Conservation (phyloP, 2,329 filamentous ascomycete genomes). For the Monilinia laxa region DNA sequence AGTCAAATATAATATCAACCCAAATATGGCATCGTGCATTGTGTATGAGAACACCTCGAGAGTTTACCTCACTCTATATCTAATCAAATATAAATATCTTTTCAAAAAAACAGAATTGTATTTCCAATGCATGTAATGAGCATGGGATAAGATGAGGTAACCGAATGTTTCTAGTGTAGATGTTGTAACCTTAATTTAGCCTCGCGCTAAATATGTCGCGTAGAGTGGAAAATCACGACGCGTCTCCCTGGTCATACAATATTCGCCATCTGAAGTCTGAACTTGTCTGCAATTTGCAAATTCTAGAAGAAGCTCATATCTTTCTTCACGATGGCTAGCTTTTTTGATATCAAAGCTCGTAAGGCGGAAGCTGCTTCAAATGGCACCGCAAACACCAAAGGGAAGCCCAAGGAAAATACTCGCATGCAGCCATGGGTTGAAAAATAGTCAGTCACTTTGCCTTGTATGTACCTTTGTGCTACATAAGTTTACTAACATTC, state of each 20-base stretch:
- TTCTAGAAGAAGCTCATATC: neutral
- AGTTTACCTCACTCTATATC: neutral
- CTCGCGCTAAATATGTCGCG: slow-evolving; percentile 19
- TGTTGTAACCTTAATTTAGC: neutral
- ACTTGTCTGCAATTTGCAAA: neutral
- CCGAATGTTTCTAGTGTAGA: neutral
- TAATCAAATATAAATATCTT: too few relatives aligned
- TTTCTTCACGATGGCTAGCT: slow-evolving; percentile 67
- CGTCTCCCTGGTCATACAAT: slow-evolving; percentile 17
- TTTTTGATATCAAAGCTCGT: slow-evolving; percentile 93
- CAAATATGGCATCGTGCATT: neutral
- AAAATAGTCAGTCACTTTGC: slow-evolving; percentile 74
- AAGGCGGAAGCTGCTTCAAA: slow-evolving; percentile 72
- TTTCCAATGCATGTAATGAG: neutral
- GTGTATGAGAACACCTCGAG: neutral
- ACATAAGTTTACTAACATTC: neutral
- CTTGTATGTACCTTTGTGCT: neutral
- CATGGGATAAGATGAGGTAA: neutral
- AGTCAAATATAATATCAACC: neutral
- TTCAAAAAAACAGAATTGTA: neutral
- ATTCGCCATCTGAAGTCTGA: neutral
- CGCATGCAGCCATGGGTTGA: slow-evolving; percentile 93
- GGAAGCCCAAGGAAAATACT: slow-evolving; percentile 61
- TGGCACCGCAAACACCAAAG: slow-evolving; percentile 60
- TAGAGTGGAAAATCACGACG: slow-evolving; percentile 24